phyloP scores from a whole-genome alignment of 805 yeast genomes.

The Jamesozyma hellenica region DNA sequence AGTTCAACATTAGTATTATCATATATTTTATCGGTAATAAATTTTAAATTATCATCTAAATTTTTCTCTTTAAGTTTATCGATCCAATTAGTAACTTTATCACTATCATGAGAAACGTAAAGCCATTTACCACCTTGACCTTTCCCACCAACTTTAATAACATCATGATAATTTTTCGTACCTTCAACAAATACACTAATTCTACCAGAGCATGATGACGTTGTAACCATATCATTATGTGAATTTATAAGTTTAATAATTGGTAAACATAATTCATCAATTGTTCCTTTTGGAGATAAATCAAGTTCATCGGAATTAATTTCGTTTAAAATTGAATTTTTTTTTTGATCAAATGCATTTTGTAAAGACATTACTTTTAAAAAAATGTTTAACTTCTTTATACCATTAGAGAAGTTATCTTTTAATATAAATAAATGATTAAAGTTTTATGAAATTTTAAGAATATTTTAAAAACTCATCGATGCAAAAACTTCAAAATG shows the following conservation, averaged over 20 bases:
- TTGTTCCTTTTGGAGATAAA: slow-evolving; percentile 79
- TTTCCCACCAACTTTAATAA: slow-evolving; percentile 58
- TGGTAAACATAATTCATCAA: slow-evolving; percentile 67
- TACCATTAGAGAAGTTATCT: neutral
- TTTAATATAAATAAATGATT: neutral
- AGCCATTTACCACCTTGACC: slow-evolving; percentile 82
- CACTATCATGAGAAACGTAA: slow-evolving; percentile 60
- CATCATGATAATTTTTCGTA: slow-evolving; percentile 31
- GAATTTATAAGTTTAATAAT: slow-evolving; percentile 58
- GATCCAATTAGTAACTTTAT: slow-evolving; percentile 42
- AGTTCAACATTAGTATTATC: slow-evolving; percentile 1
- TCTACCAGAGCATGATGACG: slow-evolving; percentile 83
- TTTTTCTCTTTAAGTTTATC: slow-evolving; percentile 19
- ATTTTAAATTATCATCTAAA: slow-evolving; percentile 1
- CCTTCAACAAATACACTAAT: slow-evolving; percentile 79
- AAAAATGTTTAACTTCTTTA: neutral
- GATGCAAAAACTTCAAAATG: neutral
- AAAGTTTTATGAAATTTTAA: neutral
- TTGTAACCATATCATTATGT: slow-evolving; percentile 63
- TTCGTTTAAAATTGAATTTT: slow-evolving; percentile 42
- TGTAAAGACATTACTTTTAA: slow-evolving; percentile 8
- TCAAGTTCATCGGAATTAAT: slow-evolving; percentile 42
- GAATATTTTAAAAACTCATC: no score
- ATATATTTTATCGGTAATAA: slow-evolving; percentile 14
- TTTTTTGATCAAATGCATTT: slow-evolving; percentile 62